Evolutionary conservation across 805 yeast species (phyloP), one percentile per base, ranked within the genome.

Genomic region (Millerozyma miso): DNA sequence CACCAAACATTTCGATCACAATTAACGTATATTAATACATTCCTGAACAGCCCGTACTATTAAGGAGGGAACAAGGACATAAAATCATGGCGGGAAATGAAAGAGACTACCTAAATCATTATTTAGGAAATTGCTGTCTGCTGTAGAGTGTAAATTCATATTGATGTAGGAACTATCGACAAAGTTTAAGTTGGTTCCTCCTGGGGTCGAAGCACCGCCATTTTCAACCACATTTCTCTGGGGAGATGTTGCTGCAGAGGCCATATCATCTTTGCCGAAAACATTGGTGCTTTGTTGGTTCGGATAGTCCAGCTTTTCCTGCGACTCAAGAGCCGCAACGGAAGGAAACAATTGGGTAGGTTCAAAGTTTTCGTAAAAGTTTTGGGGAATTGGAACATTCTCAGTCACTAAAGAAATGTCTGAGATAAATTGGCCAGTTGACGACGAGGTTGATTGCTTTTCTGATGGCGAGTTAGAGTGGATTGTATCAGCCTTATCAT

Each of bases 381-480:
- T 65, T 43, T 55, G 63, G 35, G 69, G 67, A 29, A 75, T 67
- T 16, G 84, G 70, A 44, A 77, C 63, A 45, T 67, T 73, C 43
- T 73, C 73, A 6, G 83, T 76, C 40, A 80, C 74, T 38, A 80
- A 70, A 14, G 81, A 68, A 61, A 81, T 80, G 31, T 73, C 77
- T 23, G 76, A 74, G 45, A 83, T 69, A 8, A 73, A 65, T 31
- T 58, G 58, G 10, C 59, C 51, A 3, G 60, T 37, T 1, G 74
- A 73, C 2, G 73, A 65, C 14, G 59, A 58, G 19, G 60, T 67
- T 20, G 49, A 49, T 3, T 43, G 32, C 14, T 45, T 39, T 18
- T 49, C 39, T 14, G 38, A 29, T 29, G 39, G 31, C 13, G 31
- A 19, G 10, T 23, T 23, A 4, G 41, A 15, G 15, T 26, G 8